phyloP scores from a whole-genome alignment of 352 stramenopile species.

The Thalassiosira sp. region DNA sequence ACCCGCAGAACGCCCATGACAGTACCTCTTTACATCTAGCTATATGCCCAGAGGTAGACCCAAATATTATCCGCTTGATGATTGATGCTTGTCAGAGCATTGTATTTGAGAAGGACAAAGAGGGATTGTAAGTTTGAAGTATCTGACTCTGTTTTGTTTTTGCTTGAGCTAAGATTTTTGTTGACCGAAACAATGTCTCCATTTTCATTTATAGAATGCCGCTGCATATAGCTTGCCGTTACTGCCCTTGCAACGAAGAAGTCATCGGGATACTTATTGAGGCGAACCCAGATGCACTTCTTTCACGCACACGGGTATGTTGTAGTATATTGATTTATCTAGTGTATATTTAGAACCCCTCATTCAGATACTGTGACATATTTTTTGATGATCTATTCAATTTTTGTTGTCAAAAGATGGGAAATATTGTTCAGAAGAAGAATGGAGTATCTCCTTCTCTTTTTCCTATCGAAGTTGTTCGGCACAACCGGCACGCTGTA shows the following conservation, averaged over 20 bases:
- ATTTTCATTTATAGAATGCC: constrained; percentile 24
- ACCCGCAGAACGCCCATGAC: constrained; percentile 11
- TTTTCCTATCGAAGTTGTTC: constrained; percentile 1
- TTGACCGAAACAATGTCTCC: not conserved
- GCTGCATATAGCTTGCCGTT: constrained; percentile 38
- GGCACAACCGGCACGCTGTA: constrained; percentile 15
- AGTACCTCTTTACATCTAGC: constrained; percentile 30
- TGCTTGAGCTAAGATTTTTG: not conserved
- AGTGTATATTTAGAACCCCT: not conserved
- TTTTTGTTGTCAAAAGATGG: constrained; percentile 17
- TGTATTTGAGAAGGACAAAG: constrained; percentile 21
- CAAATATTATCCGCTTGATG: constrained; percentile 19
- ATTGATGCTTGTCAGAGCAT: constrained; percentile 27
- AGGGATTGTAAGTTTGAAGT: constrained; percentile 22
- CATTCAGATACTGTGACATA: too few species aligned
- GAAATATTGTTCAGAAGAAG: constrained; percentile 24
- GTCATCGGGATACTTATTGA: constrained; percentile 42
- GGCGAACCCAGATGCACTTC: constrained; percentile 34
- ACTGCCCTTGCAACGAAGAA: constrained; percentile 31
- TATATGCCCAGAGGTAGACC: not conserved
- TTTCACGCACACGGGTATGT: constrained; percentile 32
- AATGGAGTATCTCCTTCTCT: constrained; percentile 6
- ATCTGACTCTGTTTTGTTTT: not conserved
- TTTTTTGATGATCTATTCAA: not conserved
- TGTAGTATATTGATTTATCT: not conserved